Percentiles rank a stretch among this genome's conserved stretches.
Evolutionary conservation across 2,329 filamentous ascomycete genomes (phyloP).

Genomic region (Podosphaera fusca): DNA sequence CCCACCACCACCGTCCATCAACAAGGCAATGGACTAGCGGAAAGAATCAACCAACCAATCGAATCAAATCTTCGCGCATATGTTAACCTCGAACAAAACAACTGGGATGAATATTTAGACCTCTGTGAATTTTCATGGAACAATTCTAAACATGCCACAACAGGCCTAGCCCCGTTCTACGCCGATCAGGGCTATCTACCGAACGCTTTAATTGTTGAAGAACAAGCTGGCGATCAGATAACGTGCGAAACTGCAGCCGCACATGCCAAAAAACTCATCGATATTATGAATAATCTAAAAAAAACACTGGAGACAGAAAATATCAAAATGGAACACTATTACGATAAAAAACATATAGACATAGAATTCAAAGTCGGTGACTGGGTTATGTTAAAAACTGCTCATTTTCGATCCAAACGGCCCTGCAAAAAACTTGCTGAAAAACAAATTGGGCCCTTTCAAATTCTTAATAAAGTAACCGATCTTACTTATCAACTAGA

Average conservation of each 20-base stretch:
- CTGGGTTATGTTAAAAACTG: conserved; percentile 1
- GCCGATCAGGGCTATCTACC: not conserved
- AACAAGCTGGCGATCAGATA: not conserved
- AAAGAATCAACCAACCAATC: conserved; percentile 1
- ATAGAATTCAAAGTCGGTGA: not conserved
- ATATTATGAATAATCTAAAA: not conserved
- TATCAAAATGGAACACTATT: not conserved
- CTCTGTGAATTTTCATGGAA: not conserved
- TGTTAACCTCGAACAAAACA: conserved; percentile 4
- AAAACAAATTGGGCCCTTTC: conserved; percentile 1
- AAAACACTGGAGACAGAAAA: not conserved
- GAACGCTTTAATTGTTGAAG: not conserved
- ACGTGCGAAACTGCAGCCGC: not conserved
- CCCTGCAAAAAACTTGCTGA: not conserved
- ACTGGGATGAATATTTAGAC: conserved; percentile 1
- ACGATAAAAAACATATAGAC: not conserved
- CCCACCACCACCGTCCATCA: not conserved
- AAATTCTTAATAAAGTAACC: not conserved
- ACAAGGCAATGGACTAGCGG: not conserved
- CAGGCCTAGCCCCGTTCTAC: not conserved
- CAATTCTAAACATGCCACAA: not conserved
- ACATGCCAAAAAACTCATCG: not conserved
- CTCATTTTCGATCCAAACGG: not conserved
- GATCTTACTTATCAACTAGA: conserved; percentile 1
- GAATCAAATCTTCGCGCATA: conserved; percentile 3